Percentiles rank a stretch among this genome's conserved stretches.
Conservation (phyloP, 2,329 filamentous ascomycete genomes). For the Biscogniauxia marginata region DNA sequence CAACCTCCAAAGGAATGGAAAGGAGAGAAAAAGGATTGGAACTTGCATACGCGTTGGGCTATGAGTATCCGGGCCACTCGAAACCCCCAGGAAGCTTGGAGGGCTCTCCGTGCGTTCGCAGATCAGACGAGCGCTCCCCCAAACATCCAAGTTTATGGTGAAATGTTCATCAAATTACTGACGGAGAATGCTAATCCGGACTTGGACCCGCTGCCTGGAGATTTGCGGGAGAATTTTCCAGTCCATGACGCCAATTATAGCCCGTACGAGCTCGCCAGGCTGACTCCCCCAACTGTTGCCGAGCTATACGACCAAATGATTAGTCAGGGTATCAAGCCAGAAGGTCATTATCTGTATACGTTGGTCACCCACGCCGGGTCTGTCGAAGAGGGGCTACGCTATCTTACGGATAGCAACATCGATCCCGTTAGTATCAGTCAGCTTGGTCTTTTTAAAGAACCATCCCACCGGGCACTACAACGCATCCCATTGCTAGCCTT, state of each 20-base stretch:
- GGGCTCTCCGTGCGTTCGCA: constrained; percentile 24
- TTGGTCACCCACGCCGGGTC: constrained; percentile 54
- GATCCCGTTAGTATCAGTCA: constrained; percentile 18
- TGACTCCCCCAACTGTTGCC: constrained; percentile 57
- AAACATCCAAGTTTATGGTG: constrained; percentile 53
- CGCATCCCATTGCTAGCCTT: constrained; percentile 40
- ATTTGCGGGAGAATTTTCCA: constrained; percentile 53
- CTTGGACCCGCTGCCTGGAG: constrained; percentile 52
- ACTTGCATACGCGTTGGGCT: constrained; percentile 48
- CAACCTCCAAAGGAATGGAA: constrained; percentile 34
- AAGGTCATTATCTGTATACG: constrained; percentile 50
- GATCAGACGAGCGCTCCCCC: constrained; percentile 22
- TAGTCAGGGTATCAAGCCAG: constrained; percentile 45
- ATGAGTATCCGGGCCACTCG: constrained; percentile 57
- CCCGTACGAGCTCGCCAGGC: constrained; percentile 63
- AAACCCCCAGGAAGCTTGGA: constrained; percentile 62
- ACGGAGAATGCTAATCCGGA: constrained; percentile 31
- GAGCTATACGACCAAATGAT: constrained; percentile 61
- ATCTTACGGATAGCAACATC: constrained; percentile 47
- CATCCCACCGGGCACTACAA: constrained; percentile 21
- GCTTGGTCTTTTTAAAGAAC: constrained; percentile 17
- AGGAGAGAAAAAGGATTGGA: constrained; percentile 29
- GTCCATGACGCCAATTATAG: constrained; percentile 58
- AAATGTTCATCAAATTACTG: constrained; percentile 60
- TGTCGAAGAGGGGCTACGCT: constrained; percentile 46